These are phyloP conservation scores for Aegilops sharonensis DNA, from an alignment of 176 grass and related monocot species.

Conservation along the genomic window DNA sequence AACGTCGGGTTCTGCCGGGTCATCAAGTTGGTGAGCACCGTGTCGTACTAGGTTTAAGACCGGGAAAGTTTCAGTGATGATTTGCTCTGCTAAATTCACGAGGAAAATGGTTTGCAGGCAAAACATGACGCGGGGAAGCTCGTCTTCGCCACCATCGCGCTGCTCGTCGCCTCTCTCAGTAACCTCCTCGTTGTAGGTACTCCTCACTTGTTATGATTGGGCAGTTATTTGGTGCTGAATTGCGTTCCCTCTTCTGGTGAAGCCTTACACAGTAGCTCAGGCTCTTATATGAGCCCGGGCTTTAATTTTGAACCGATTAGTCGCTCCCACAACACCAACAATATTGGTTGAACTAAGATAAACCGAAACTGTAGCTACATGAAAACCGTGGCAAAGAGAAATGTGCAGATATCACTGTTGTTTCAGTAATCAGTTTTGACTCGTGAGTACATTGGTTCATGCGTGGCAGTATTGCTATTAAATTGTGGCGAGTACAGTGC, in stretches of 20 bases:
- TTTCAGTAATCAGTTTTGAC: not conserved
- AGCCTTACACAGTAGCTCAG: not conserved
- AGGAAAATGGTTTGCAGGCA: conserved; percentile 44
- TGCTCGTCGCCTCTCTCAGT: conserved; percentile 78
- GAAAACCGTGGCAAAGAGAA: not conserved
- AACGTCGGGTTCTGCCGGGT: conserved; percentile 88
- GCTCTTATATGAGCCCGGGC: not conserved
- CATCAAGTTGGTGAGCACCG: conserved; percentile 66
- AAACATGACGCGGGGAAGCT: conserved; percentile 74
- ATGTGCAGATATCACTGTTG: not conserved
- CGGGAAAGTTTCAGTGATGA: not conserved
- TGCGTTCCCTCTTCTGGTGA: not conserved
- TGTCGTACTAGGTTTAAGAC: not conserved
- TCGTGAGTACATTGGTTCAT: not conserved
- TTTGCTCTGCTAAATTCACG: not conserved
- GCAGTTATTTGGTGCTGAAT: not conserved
- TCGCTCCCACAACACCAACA: not conserved
- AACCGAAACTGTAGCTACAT: not conserved
- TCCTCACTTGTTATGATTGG: conserved; percentile 15
- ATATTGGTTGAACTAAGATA: not conserved
- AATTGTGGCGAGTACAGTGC: not conserved
- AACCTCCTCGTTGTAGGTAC: conserved; percentile 92
- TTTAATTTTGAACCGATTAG: not conserved
- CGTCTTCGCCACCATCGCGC: conserved; percentile 67
- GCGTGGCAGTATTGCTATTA: not conserved